These are phyloP conservation scores for Phytophthora lateralis DNA, from an alignment of 352 stramenopile genomes.

Conservation along the genomic window DNA sequence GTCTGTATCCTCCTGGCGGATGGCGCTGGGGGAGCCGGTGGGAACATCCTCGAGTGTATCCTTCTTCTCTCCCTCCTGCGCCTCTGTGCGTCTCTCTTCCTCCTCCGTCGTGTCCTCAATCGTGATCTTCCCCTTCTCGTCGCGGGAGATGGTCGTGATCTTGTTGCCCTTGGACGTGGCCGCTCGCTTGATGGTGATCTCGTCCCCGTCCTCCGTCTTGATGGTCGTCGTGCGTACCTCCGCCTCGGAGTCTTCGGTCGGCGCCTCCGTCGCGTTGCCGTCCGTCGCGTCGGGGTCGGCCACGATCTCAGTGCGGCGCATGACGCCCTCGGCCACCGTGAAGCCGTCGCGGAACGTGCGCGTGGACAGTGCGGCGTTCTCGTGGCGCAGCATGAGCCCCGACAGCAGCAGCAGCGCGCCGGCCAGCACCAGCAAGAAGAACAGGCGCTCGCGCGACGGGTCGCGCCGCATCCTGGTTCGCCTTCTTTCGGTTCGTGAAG, in stretches of 20 bases:
- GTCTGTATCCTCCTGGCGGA: constrained; percentile 12
- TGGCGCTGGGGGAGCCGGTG: constrained; percentile 33
- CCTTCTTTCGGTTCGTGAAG: neutral
- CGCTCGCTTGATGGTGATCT: constrained; percentile 79
- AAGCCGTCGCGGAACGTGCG: constrained; percentile 79
- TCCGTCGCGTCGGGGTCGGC: constrained; percentile 8
- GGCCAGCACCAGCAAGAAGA: constrained; percentile 59
- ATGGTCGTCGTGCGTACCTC: constrained; percentile 68
- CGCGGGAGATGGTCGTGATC: constrained; percentile 69
- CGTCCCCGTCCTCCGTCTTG: constrained; percentile 75
- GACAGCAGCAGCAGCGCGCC: constrained; percentile 64
- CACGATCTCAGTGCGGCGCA: constrained; percentile 50
- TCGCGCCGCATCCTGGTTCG: constrained; percentile 35
- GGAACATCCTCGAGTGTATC: constrained; percentile 35
- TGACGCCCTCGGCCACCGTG: constrained; percentile 56
- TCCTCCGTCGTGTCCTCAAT: constrained; percentile 52
- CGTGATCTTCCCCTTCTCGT: constrained; percentile 79
- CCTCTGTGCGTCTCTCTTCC: constrained; percentile 7
- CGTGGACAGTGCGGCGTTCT: constrained; percentile 38
- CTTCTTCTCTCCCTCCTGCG: constrained; percentile 12
- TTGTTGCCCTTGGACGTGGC: constrained; percentile 64
- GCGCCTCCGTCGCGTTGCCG: constrained; percentile 8
- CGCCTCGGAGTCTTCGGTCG: constrained; percentile 10
- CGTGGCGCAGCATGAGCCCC: constrained; percentile 59
- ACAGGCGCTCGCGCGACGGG: constrained; percentile 49